These are phyloP conservation scores for Candida tibetensis DNA, from an alignment of 805 yeast species.

Conservation along the genomic window DNA sequence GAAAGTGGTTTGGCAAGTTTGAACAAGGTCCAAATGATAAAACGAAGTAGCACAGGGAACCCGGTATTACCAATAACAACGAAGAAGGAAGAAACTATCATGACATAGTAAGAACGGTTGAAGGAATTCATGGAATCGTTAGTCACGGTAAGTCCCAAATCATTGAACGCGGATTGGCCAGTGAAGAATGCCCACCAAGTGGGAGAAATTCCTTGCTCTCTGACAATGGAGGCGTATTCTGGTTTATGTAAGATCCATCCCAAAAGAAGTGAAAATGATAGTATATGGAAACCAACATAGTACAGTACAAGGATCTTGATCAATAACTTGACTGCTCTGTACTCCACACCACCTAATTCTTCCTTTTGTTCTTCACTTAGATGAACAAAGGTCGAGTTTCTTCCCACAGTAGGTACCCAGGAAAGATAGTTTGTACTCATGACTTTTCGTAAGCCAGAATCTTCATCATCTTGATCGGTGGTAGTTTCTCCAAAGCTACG, in stretches of 20 bases:
- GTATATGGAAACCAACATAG: conserved; percentile 72
- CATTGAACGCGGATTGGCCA: conserved; percentile 75
- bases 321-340: conserved; percentile 78
- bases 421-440: conserved; percentile 72
- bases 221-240: conserved; percentile 43
- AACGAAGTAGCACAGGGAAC: conserved; percentile 79
- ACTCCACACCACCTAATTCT: conserved; percentile 97
- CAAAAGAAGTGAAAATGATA: conserved; percentile 51
- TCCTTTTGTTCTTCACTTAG: conserved; percentile 81
- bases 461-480: conserved; percentile 13
- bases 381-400: conserved; percentile 88
- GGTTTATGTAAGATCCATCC: conserved; percentile 51
- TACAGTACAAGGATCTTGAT: conserved; percentile 62
- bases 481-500: conserved; percentile 2
- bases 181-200: conserved; percentile 95
- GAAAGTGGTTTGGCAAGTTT: conserved; percentile 66
- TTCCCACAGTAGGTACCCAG: conserved; percentile 87
- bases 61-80: conserved; percentile 94
- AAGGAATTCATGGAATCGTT: conserved; percentile 78
- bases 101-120: conserved; percentile 58
- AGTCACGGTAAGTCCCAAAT: conserved; percentile 78
- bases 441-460: conserved; percentile 13
- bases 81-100: conserved; percentile 63
- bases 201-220: conserved; percentile 61
- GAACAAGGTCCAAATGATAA: conserved; percentile 76